A percentile compares a stretch with the other conserved stretches of the same genome.
phyloP scores from a whole-genome alignment of 192 early-diverging fungal genomes.

The Chytriomyces sp. region DNA sequence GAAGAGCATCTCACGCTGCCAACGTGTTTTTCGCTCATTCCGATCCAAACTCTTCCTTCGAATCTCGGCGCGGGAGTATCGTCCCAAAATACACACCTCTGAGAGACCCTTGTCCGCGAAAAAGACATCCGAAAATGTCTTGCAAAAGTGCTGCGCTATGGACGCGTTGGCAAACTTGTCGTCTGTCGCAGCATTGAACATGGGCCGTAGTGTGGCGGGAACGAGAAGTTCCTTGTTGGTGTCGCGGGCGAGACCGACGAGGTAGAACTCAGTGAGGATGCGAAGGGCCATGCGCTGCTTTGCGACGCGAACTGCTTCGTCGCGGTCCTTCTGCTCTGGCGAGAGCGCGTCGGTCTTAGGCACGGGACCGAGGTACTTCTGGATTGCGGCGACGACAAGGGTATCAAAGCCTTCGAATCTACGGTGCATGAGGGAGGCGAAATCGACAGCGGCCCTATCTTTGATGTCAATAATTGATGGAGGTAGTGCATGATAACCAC shows the following conservation, averaged over 20 bases:
- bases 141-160: constrained; percentile 49
- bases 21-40: too few relatives aligned
- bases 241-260: constrained; percentile 65
- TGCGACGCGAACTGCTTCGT: constrained; percentile 71
- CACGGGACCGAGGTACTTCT: constrained; percentile 66
- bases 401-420: constrained; percentile 82
- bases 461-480: too few relatives aligned
- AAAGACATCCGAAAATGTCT: constrained; percentile 36
- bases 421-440: constrained; percentile 79
- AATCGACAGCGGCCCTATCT: constrained; percentile 78
- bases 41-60: too few relatives aligned
- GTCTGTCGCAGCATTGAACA: constrained; percentile 41
- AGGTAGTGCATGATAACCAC: too few relatives aligned
- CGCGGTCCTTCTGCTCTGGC: constrained; percentile 83
- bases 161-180: constrained; percentile 48
- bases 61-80: too few relatives aligned
- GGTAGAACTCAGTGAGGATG: constrained; percentile 79
- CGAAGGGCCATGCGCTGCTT: constrained; percentile 71
- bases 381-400: constrained; percentile 63
- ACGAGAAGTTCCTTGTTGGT: constrained; percentile 54
- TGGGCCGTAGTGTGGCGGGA: not conserved
- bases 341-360: constrained; percentile 43
- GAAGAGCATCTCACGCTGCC: too few relatives aligned
- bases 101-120: constrained; percentile 13
- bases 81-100: constrained; percentile 9